Evolutionary conservation across 257 asterid genomes (phyloP), one percentile per base, ranked within the genome.

Genomic region (Fraxinus cuspidata): DNA sequence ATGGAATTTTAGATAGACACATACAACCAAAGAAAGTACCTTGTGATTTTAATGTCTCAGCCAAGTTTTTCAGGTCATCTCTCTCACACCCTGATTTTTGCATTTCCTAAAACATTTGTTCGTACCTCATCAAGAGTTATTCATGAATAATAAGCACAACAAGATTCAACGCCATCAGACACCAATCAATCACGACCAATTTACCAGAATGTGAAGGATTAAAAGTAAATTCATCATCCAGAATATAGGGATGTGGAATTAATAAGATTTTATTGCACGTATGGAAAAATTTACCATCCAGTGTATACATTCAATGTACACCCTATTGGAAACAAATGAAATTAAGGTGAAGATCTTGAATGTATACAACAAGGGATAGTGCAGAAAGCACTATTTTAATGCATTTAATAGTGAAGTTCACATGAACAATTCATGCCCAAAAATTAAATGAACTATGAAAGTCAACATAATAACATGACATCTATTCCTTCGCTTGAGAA

Each of bases 41-140:
- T 89, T 88, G 92, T 58, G 91, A 80, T 83, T 93, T 93, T 74
- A 93, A 89, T 79, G 92, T 83, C 85, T 91, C 98, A 2, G 97
- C 97, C 75, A 93, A 85, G 81, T 66, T 84, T 78, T 82, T 87
- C 78, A 56, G 73, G 77, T 90, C 90, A 76, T 85, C 81, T 63
- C 84, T 83, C 82, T 84, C 81, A 68, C 91, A 84, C 32, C 94
- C 93, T 74, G 96, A 79, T 75, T 71, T 79, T 84, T 90, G 88
- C 91, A 90, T 89, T 84, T 91, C 94, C 98, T 93, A 88, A 53
- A 49, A 88, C 21, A 77, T 72, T 71, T 40, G 37, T 71, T 58
- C 56, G 70, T 21, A 64, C 25, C 53, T 77, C 70, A 78, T 51
- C 69, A 82, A 77, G 70, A 74, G 60, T 51, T 23, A 37, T 44